phyloP scores from a whole-genome alignment of 495 filamentous ascomycete genomes.

The Penicillium verhagenii region DNA sequence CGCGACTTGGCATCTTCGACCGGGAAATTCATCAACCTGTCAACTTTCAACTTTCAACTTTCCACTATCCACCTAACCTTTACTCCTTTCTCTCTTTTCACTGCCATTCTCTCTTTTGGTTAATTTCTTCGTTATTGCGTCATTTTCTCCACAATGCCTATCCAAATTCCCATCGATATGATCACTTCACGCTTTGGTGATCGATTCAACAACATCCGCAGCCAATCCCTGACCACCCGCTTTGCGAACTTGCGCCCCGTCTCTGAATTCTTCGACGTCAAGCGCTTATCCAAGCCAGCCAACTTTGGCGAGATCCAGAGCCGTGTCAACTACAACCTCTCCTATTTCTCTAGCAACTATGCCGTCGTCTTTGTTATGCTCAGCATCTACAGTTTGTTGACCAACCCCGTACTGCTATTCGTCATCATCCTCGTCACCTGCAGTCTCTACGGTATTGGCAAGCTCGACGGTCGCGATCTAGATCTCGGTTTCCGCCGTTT shows the following conservation, averaged over 20 bases:
- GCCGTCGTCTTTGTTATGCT: slow-evolving; percentile 89
- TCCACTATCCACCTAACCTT: too few species aligned
- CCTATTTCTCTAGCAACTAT: slow-evolving; percentile 99
- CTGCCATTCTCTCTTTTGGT: slow-evolving; percentile 4
- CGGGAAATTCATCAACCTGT: neutral
- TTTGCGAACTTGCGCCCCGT: slow-evolving; percentile 92
- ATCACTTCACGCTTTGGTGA: slow-evolving; percentile 82
- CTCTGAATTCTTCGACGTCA: slow-evolving; percentile 92
- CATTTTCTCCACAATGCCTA: slow-evolving; percentile 61
- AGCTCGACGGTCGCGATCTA: slow-evolving; percentile 81
- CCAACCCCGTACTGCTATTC: slow-evolving; percentile 79
- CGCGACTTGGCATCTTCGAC: slow-evolving; percentile 4
- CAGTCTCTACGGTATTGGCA: slow-evolving; percentile 87
- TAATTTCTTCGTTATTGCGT: slow-evolving; percentile 1
- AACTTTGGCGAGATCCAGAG: slow-evolving; percentile 91
- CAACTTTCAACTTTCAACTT: slow-evolving; percentile 3
- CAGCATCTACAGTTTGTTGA: slow-evolving; percentile 90
- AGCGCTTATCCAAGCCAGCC: slow-evolving; percentile 87
- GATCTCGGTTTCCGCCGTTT: slow-evolving; percentile 77
- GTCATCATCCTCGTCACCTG: slow-evolving; percentile 82
- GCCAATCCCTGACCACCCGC: slow-evolving; percentile 70
- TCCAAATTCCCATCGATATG: slow-evolving; percentile 86
- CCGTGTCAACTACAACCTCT: slow-evolving; percentile 94
- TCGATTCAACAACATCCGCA: slow-evolving; percentile 75
- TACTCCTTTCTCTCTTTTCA: slow-evolving; percentile 8